A percentile compares a stretch with the other conserved stretches of the same genome.
Conservation (phyloP, 148 eudicot species). For the Chenopodium quinoa region DNA sequence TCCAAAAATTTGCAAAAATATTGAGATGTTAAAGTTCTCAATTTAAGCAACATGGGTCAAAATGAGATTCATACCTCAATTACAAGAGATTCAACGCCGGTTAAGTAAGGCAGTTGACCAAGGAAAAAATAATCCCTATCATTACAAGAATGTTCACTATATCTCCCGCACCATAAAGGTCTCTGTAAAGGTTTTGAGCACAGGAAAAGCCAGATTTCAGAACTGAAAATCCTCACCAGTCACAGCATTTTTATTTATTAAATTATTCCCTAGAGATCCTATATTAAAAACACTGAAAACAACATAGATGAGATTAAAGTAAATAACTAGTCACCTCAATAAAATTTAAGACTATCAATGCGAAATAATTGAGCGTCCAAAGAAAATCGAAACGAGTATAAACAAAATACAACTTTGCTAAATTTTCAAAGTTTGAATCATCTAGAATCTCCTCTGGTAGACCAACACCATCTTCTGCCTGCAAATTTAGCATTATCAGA, state of each 20-base stretch:
- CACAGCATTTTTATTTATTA: neutral
- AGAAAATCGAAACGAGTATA: conserved; percentile 62
- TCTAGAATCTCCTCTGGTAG: conserved; percentile 88
- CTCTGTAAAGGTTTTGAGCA: conserved; percentile 47
- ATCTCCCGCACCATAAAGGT: conserved; percentile 81
- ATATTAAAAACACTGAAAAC: neutral
- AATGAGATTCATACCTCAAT: conserved; percentile 57
- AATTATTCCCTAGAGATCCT: neutral
- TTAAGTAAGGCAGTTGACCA: conserved; percentile 82
- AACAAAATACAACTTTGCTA: conserved; percentile 68
- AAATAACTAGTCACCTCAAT: conserved; percentile 56
- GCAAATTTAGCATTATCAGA: conserved; percentile 33
- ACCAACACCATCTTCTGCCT: conserved; percentile 97
- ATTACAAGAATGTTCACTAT: conserved; percentile 48
- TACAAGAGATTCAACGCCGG: conserved; percentile 52
- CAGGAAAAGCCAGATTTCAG: conserved; percentile 2
- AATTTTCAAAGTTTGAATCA: conserved; percentile 56
- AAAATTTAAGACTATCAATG: conserved; percentile 64
- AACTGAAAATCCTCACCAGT: conserved; percentile 3
- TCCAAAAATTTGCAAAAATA: neutral
- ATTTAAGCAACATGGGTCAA: neutral
- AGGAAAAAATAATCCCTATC: conserved; percentile 72
- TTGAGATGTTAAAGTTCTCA: too few relatives aligned
- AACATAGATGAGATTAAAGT: neutral
- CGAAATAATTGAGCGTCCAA: conserved; percentile 81